phyloP scores from a whole-genome alignment of 768 basidiomycete species.

The Lentinula boryana region DNA sequence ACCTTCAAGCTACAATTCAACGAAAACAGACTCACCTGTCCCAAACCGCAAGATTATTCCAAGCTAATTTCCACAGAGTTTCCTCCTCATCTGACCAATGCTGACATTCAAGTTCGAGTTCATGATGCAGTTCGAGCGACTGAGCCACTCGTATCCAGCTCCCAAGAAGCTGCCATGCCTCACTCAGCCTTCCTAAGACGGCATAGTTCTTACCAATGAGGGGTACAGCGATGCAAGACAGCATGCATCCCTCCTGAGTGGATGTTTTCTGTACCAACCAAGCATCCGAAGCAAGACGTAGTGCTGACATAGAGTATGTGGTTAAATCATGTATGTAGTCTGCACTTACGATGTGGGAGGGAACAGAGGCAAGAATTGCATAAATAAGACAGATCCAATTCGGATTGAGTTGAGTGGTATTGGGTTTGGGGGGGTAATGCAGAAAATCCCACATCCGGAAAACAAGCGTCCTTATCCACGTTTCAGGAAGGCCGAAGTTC shows the following conservation, averaged over 20 bases:
- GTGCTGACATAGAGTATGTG: conserved; percentile 36
- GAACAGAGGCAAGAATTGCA: conserved; percentile 38
- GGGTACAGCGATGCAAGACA: conserved; percentile 40
- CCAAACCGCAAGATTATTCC: conserved; percentile 37
- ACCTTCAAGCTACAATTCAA: not conserved
- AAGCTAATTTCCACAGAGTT: conserved; percentile 32
- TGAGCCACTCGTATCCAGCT: conserved; percentile 31
- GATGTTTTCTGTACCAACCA: conserved; percentile 29
- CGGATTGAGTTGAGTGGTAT: conserved; percentile 35
- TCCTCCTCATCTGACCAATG: conserved; percentile 39
- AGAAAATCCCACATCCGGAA: conserved; percentile 41
- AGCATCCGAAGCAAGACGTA: conserved; percentile 40
- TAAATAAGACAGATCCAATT: conserved; percentile 49
- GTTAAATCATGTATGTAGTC: conserved; percentile 23
- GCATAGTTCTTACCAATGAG: conserved; percentile 40
- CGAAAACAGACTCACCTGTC: conserved; percentile 30
- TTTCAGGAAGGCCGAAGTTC: conserved; percentile 45
- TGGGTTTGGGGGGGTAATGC: conserved; percentile 16
- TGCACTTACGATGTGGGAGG: conserved; percentile 5
- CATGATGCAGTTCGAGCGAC: conserved; percentile 38
- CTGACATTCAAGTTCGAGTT: conserved; percentile 29
- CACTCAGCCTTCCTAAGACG: conserved; percentile 41
- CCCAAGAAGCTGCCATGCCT: conserved; percentile 42
- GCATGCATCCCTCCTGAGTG: conserved; percentile 38
- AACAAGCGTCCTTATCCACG: conserved; percentile 39